Percentiles rank a stretch among this genome's conserved stretches.
These are phyloP conservation scores for Fusarium sp. DNA, from an alignment of 2,329 filamentous ascomycete genomes.

Conservation along the genomic window DNA sequence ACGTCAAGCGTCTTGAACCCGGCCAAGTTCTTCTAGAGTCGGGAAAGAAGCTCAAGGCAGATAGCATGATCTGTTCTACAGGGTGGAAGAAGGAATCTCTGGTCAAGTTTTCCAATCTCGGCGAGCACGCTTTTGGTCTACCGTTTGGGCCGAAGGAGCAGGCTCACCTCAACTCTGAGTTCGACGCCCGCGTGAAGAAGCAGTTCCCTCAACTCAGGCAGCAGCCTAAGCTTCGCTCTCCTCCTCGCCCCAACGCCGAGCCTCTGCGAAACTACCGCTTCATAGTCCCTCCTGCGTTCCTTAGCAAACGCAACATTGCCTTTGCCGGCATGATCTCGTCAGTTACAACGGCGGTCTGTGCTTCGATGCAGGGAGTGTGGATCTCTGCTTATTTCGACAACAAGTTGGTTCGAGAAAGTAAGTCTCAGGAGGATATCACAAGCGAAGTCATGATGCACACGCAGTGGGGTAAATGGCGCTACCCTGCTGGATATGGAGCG, in stretches of 20 bases:
- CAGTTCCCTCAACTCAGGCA: not conserved
- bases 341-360: not conserved
- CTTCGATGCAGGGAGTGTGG: not conserved
- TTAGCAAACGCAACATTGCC: not conserved
- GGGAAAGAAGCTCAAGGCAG: conserved; percentile 51
- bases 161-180: not conserved
- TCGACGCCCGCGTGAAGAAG: not conserved
- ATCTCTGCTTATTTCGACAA: not conserved
- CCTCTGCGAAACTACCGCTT: conserved; percentile 1
- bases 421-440: not conserved
- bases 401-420: not conserved
- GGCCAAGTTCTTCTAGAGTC: conserved; percentile 53
- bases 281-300: not conserved
- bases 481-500: not conserved
- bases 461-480: conserved; percentile 1
- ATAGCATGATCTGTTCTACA: conserved; percentile 60
- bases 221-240: not conserved
- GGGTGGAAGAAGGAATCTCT: conserved; percentile 55
- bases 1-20: conserved; percentile 53
- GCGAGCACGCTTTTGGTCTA: not conserved
- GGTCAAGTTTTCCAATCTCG: not conserved
- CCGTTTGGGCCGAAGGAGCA: not conserved
- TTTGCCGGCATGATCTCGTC: not conserved
- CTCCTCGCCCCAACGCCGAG: not conserved
- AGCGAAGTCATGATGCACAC: not conserved